phyloP scores from a whole-genome alignment of 345 rosid genomes.

The Ailanthus altissimus region DNA sequence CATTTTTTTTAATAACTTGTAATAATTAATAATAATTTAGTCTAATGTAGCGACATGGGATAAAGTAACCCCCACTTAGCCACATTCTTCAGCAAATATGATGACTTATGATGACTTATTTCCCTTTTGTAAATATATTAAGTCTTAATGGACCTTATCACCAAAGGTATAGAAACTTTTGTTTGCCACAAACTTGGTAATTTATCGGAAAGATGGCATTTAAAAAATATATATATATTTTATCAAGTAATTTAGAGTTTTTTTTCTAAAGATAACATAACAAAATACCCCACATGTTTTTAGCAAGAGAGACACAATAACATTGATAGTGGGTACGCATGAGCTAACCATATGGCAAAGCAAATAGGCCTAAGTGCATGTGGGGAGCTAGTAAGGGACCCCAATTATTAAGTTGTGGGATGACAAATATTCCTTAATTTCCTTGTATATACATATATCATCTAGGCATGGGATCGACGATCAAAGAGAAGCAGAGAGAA shows the following conservation, averaged over 20 bases:
- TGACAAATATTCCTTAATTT: not conserved
- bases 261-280: too few species aligned
- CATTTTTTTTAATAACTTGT: not conserved
- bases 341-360: not conserved
- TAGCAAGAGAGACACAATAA: slow-evolving; percentile 8
- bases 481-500: not conserved
- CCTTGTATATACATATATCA: not conserved
- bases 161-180: not conserved
- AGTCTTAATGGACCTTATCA: not conserved
- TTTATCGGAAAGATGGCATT: not conserved
- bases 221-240: not conserved
- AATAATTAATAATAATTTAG: not conserved
- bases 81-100: not conserved
- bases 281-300: slow-evolving; percentile 20
- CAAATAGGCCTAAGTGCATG: not conserved
- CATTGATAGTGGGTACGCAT: not conserved
- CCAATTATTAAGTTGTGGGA: not conserved
- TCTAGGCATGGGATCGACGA: not conserved
- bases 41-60: slow-evolving; percentile 3
- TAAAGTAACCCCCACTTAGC: not conserved
- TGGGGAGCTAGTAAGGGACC: not conserved
- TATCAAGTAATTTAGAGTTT: too few species aligned
- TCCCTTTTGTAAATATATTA: not conserved
- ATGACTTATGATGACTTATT: slow-evolving; percentile 1
- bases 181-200: not conserved